Percentiles rank a stretch among this genome's conserved stretches.
These are phyloP conservation scores for Solanum piurae DNA, from an alignment of 257 asterid species.

Conservation along the genomic window DNA sequence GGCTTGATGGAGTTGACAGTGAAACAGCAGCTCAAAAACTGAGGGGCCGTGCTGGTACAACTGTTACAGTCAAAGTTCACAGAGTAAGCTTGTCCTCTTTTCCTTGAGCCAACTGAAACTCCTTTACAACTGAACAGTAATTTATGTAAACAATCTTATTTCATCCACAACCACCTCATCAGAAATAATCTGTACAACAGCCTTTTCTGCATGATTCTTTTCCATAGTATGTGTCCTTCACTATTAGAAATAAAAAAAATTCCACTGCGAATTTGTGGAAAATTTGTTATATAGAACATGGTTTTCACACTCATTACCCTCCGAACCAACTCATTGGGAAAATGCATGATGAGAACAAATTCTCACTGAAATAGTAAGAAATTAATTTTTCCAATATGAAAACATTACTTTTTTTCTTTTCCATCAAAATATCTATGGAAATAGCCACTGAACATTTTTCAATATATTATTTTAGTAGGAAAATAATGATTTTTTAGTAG, in stretches of 20 bases:
- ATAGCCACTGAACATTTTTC: neutral
- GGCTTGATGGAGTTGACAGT: conserved; percentile 65
- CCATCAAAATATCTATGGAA: neutral
- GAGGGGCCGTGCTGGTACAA: conserved; percentile 86
- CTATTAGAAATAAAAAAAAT: neutral
- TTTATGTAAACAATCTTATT: neutral
- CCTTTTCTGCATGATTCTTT: neutral
- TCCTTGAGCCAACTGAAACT: neutral
- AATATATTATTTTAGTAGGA: neutral
- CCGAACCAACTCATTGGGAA: neutral
- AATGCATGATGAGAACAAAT: neutral
- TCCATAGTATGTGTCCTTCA: neutral
- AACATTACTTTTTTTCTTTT: neutral
- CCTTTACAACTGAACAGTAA: neutral
- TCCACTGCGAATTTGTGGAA: neutral
- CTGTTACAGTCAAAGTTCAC: conserved; percentile 65
- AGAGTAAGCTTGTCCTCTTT: conserved; percentile 33
- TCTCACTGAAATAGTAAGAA: neutral
- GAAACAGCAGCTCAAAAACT: conserved; percentile 93
- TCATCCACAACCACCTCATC: neutral
- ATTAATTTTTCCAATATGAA: neutral
- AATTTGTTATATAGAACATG: neutral
- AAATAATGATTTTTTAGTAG: neutral
- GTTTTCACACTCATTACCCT: neutral
- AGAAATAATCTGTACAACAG: neutral